Conservation (phyloP, 106 monocot species). For the Allium cepa region DNA sequence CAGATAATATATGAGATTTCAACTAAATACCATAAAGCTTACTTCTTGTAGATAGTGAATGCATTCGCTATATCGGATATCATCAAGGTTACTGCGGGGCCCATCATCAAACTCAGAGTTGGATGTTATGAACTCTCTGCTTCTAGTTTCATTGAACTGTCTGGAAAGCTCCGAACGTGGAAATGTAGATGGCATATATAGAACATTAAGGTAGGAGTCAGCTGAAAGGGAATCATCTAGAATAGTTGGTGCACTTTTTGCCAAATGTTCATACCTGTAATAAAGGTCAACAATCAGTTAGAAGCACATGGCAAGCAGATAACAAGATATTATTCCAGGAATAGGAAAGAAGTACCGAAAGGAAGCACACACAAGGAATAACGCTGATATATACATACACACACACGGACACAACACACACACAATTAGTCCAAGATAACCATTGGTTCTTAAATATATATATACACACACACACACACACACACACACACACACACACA, state of each 20-base stretch:
- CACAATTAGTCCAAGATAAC: neutral
- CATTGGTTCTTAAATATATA: neutral
- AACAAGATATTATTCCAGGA: too few species aligned
- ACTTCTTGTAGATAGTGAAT: slow-evolving; percentile 90
- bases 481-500: too few species aligned
- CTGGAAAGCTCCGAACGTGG: slow-evolving; percentile 75
- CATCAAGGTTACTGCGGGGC: slow-evolving; percentile 79
- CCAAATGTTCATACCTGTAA: slow-evolving; percentile 88
- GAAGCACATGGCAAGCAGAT: too few species aligned
- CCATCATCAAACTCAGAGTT: slow-evolving; percentile 55
- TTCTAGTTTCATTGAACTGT: slow-evolving; percentile 23
- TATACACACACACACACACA: too few species aligned
- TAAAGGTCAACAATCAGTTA: slow-evolving; percentile 1
- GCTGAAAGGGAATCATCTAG: slow-evolving; percentile 97
- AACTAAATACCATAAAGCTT: slow-evolving; percentile 12
- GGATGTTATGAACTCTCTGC: slow-evolving; percentile 19
- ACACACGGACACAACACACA: neutral
- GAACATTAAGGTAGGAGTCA: slow-evolving; percentile 82
- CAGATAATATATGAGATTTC: too few species aligned
- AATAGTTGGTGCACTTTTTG: slow-evolving; percentile 74
- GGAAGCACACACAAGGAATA: neutral
- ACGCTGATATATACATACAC: neutral
- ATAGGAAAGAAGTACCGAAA: too few species aligned
- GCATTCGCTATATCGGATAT: slow-evolving; percentile 70
- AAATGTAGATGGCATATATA: slow-evolving; percentile 91